Evolutionary conservation across 306 rosid species (phyloP).

Genomic region (Astragalus glycyphyllos): DNA sequence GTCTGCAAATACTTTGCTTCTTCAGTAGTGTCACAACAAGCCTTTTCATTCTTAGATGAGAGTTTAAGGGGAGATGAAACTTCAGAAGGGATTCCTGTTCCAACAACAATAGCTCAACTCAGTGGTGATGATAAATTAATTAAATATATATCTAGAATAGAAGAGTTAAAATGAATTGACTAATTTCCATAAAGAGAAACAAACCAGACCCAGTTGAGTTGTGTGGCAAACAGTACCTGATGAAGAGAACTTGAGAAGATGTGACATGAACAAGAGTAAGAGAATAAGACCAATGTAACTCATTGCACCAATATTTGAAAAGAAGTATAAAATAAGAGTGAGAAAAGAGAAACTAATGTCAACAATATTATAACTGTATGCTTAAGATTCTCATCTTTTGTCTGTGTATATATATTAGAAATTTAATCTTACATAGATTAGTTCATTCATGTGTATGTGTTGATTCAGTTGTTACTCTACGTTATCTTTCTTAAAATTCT

Average conservation of each 20-base stretch:
- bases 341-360: background rate
- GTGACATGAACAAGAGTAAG: conserved; percentile 31
- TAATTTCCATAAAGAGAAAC: background rate
- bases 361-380: background rate
- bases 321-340: background rate
- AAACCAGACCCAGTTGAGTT: conserved; percentile 35
- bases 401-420: background rate
- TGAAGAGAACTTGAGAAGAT: conserved; percentile 17
- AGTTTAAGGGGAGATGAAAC: conserved; percentile 30
- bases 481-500: conserved; percentile 29
- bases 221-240: conserved; percentile 14
- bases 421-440: background rate
- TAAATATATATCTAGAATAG: background rate
- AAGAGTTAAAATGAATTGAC: background rate
- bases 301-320: conserved; percentile 14
- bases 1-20: conserved; percentile 35
- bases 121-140: no score
- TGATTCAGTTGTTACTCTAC: conserved; percentile 30
- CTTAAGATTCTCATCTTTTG: background rate
- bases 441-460: background rate
- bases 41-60: conserved; percentile 35
- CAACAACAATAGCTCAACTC: no score
- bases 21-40: conserved; percentile 29
- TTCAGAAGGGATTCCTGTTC: conserved; percentile 8
- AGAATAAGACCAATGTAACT: conserved; percentile 19